Base-by-base conservation (phyloP, 768 basidiomycete species). In the Pulveroboletus sp. region DNA sequence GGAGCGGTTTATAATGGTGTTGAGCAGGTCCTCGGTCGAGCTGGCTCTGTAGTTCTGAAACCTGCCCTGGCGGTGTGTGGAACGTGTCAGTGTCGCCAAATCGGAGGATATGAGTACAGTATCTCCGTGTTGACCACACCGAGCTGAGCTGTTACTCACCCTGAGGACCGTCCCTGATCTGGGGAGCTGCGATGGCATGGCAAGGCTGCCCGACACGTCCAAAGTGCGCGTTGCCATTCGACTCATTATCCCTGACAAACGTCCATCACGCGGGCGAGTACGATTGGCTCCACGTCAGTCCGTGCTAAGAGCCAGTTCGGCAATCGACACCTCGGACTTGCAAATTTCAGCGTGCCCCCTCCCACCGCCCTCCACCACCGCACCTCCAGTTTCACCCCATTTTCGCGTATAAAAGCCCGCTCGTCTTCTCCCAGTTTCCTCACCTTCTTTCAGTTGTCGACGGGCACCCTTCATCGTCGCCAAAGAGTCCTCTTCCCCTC, bases 401-500 rank as follows among this genome's bases (percentile, higher is more conserved):
- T 56, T 66, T 57, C 38, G 2, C 47, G 15, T 68, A 68, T 67
- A 68, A 64, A 63, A 68, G 21, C 38, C 43, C 39, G 8, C 43
- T 21, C 7, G 9, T 18, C 21, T 28, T 28, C 27, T 6, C 5
- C 27, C 27, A 28, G 27, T 8, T 6, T 28, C 27, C 26, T 4
- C 21, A 21, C 4, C 21, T 21, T 21, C 21, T 21, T 21, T 21
- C 2, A 21, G 21, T 21, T 4, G 21, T 55, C 24, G 43, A 40
- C 42, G 18, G 35, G 18, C 39, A 31, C 35, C 6, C 52, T 13
- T 46, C 55, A 35, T 53, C 53, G 36, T 53, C 50, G 50, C 47
- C 57, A 47, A 52, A 51, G 63, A 56, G 67, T 54, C 67, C 10
- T 75, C 21, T 21, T 21, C 69, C 74, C 72, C 64, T 63, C 66